Percentiles rank a stretch among this genome's conserved stretches.
Conservation (phyloP, 177 flowering plant species). For the Vitis hybrid region DNA sequence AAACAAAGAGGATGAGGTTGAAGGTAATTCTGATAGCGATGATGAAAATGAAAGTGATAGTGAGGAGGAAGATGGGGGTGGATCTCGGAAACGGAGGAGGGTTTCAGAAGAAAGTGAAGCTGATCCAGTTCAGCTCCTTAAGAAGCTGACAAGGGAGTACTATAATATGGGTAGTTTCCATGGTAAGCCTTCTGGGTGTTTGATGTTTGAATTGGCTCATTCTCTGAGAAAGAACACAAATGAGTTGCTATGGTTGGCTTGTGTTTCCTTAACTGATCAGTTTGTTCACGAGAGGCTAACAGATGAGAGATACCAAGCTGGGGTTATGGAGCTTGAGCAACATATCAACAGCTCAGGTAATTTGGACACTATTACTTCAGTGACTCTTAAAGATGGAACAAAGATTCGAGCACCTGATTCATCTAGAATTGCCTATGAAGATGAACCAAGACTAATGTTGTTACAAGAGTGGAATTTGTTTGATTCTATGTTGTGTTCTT, state of each 20-base stretch:
- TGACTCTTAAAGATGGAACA: conserved; percentile 93
- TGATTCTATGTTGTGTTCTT: conserved; percentile 97
- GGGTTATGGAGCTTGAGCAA: conserved; percentile 96
- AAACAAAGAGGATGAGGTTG: conserved; percentile 64
- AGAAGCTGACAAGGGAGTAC: conserved; percentile 67
- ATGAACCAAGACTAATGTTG: conserved; percentile 90
- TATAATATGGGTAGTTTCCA: conserved; percentile 85
- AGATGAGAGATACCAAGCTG: conserved; percentile 85
- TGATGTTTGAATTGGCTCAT: conserved; percentile 85
- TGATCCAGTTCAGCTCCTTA: conserved; percentile 54
- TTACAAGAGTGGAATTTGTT: conserved; percentile 90
- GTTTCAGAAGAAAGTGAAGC: conserved; percentile 38
- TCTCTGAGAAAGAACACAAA: conserved; percentile 78
- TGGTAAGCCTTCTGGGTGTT: conserved; percentile 92
- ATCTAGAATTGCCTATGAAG: conserved; percentile 83
- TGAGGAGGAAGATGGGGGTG: conserved; percentile 44
- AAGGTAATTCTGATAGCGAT: conserved; percentile 40
- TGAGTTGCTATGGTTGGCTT: conserved; percentile 95
- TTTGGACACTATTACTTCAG: conserved; percentile 68
- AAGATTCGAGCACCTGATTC: conserved; percentile 78
- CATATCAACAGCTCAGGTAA: conserved; percentile 84
- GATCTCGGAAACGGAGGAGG: conserved; percentile 49
- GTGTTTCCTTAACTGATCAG: conserved; percentile 94
- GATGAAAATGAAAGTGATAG: conserved; percentile 52
- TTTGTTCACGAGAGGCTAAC: conserved; percentile 90